A percentile compares a stretch with the other conserved stretches of the same genome.
Conservation (phyloP, 441 rosid species). For the Eutrema salsugineum region DNA sequence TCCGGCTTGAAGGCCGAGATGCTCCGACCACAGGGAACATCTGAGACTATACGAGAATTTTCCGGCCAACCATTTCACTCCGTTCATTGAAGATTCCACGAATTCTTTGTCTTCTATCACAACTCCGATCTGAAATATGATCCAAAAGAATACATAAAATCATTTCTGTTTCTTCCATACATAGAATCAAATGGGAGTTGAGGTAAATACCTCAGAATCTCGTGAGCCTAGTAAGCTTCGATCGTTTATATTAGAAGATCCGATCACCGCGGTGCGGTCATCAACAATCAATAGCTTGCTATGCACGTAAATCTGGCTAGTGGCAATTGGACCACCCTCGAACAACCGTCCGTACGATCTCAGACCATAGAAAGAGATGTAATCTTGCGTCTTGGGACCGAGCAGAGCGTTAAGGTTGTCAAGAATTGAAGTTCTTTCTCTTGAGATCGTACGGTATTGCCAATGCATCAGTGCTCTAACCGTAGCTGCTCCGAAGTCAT, state of each 20-base stretch:
- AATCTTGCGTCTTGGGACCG: constrained; percentile 52
- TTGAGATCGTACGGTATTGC: constrained; percentile 68
- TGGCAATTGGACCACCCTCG: constrained; percentile 48
- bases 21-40: constrained; percentile 73
- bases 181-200: not conserved
- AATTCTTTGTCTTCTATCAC: constrained; percentile 69
- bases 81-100: constrained; percentile 54
- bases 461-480: constrained; percentile 81
- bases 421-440: constrained; percentile 60
- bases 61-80: constrained; percentile 70
- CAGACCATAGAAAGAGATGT: constrained; percentile 63
- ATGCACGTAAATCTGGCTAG: constrained; percentile 77
- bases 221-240: constrained; percentile 76
- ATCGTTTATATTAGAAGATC: constrained; percentile 73
- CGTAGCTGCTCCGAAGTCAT: constrained; percentile 77
- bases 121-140: constrained; percentile 52
- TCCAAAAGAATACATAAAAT: not conserved
- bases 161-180: not conserved
- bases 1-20: constrained; percentile 55
- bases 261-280: constrained; percentile 52
- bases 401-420: constrained; percentile 45
- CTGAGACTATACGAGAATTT: constrained; percentile 59
- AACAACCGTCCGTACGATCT: constrained; percentile 54
- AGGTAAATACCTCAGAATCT: constrained; percentile 61
- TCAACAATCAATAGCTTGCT: constrained; percentile 72